These are phyloP conservation scores for Rhizomucor pusillus DNA, from an alignment of 371 early-diverging fungal species.

Conservation along the genomic window DNA sequence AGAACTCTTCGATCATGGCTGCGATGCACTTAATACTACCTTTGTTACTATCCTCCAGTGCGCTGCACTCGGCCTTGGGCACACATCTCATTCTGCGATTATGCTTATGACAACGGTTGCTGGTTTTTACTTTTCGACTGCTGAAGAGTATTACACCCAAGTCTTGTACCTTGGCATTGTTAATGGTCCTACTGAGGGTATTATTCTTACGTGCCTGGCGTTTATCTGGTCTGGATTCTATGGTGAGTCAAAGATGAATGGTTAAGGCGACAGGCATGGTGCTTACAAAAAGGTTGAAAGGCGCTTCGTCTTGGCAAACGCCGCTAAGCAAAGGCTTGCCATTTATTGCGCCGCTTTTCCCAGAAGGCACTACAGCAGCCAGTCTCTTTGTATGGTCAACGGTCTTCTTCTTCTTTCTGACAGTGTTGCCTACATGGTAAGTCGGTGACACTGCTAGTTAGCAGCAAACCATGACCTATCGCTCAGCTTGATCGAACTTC, in stretches of 20 bases:
- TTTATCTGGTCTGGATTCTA: conserved; percentile 71
- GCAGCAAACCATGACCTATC: neutral
- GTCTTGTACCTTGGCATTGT: conserved; percentile 88
- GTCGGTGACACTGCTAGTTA: neutral
- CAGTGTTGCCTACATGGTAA: conserved; percentile 12
- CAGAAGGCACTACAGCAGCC: conserved; percentile 12
- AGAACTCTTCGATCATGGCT: conserved; percentile 94
- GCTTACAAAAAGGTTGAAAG: neutral
- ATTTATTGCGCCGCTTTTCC: conserved; percentile 10
- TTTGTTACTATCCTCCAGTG: conserved; percentile 84
- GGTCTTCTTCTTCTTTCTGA: conserved; percentile 16
- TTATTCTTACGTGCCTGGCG: conserved; percentile 71
- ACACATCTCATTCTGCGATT: conserved; percentile 61
- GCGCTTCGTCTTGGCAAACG: conserved; percentile 20
- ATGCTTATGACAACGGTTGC: conserved; percentile 67
- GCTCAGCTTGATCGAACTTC: neutral
- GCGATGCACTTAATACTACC: conserved; percentile 91
- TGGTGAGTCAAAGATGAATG: conserved; percentile 23
- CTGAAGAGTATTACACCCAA: conserved; percentile 97
- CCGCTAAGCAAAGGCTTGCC: conserved; percentile 14
- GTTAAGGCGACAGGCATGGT: neutral
- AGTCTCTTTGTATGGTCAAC: conserved; percentile 20
- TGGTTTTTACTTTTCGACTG: conserved; percentile 92
- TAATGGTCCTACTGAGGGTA: conserved; percentile 96
- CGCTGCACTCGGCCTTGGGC: conserved; percentile 82